Evolutionary conservation across 1,139 yeast genomes (phyloP).

Genomic region (Suhomyces yuchorum): DNA sequence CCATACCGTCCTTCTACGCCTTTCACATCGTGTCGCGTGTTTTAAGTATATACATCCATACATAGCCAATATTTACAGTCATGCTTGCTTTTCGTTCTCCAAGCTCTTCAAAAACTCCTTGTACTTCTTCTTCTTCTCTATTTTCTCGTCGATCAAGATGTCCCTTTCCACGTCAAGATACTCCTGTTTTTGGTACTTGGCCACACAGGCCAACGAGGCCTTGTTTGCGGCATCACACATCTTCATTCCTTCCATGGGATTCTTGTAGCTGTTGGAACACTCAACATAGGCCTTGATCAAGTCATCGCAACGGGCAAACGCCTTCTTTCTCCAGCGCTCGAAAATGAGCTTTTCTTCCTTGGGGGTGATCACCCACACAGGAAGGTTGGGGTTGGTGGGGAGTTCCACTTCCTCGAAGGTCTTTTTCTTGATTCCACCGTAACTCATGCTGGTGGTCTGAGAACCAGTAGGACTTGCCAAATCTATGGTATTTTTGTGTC

Average conservation of each 20-base stretch:
- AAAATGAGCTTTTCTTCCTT: slow-evolving; percentile 81
- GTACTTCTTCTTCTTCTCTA: slow-evolving; percentile 33
- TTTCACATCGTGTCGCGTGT: neutral
- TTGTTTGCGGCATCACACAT: slow-evolving; percentile 42
- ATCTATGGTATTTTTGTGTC: neutral
- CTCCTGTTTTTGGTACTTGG: slow-evolving; percentile 64
- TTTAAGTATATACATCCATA: neutral
- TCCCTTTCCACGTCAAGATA: slow-evolving; percentile 76
- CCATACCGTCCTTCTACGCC: too few species aligned
- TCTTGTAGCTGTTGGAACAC: slow-evolving; percentile 41
- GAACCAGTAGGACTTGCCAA: neutral
- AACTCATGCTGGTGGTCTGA: slow-evolving; percentile 17
- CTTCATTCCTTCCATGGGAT: slow-evolving; percentile 65
- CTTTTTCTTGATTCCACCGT: slow-evolving; percentile 26
- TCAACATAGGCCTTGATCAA: slow-evolving; percentile 53
- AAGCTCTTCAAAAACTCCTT: slow-evolving; percentile 10
- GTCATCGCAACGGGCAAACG: slow-evolving; percentile 73
- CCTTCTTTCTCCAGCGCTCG: slow-evolving; percentile 72
- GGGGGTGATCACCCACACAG: slow-evolving; percentile 85
- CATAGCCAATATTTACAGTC: slow-evolving; percentile 8
- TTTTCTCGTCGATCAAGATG: slow-evolving; percentile 57
- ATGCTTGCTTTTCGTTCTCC: slow-evolving; percentile 3
- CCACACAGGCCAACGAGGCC: slow-evolving; percentile 54
- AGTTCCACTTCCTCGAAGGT: slow-evolving; percentile 44
- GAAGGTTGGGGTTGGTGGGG: slow-evolving; percentile 54